Evolutionary conservation across 2,329 filamentous ascomycete genomes (phyloP).

Genomic region (Rutstroemia sp.): DNA sequence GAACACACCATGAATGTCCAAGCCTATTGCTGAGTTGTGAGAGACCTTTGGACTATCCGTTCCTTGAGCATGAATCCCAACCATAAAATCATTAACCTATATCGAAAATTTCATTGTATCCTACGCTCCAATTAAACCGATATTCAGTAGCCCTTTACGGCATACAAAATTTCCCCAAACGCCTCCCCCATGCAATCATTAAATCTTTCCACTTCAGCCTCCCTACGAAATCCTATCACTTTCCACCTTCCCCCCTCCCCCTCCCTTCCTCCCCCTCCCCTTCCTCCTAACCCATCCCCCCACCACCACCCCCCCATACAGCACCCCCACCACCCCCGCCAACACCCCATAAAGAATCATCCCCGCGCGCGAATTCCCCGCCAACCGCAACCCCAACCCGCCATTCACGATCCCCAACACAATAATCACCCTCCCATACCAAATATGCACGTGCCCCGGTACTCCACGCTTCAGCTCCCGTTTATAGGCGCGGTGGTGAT

Average conservation of each 20-base stretch:
- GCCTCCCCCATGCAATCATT: no score
- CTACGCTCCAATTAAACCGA: no score
- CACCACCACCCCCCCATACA: slow-evolving; percentile 31
- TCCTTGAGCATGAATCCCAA: no score
- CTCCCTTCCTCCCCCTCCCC: not conserved
- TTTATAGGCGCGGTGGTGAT: slow-evolving; percentile 50
- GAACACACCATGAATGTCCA: no score
- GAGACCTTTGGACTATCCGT: no score
- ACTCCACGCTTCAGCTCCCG: slow-evolving; percentile 40
- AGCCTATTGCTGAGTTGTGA: no score
- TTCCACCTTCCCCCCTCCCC: not conserved
- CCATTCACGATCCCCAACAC: slow-evolving; percentile 55
- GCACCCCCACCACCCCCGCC: slow-evolving; percentile 39
- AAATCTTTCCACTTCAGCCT: not conserved
- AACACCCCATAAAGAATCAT: slow-evolving; percentile 50
- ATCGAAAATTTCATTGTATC: no score
- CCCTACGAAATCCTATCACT: not conserved
- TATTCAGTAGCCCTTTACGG: no score
- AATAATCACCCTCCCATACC: slow-evolving; percentile 53
- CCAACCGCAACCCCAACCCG: slow-evolving; percentile 50
- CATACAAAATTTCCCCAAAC: no score
- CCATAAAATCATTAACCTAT: no score
- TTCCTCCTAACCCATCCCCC: not conserved
- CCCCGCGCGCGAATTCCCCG: slow-evolving; percentile 33
- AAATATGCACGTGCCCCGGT: slow-evolving; percentile 52